Conservation (phyloP, 73 alveolate species). For the Diophrys sp. region DNA sequence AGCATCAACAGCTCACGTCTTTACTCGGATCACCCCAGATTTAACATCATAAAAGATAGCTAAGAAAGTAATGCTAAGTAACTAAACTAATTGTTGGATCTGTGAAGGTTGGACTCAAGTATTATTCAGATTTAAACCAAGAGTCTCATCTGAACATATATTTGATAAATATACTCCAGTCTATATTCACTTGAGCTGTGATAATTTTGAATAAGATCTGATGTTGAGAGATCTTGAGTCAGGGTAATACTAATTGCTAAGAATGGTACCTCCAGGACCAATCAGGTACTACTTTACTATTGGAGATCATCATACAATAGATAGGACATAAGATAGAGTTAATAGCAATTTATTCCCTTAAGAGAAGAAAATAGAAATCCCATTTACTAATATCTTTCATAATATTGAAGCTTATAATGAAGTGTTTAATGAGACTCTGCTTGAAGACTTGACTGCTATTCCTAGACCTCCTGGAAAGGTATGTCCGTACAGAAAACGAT, state of each 20-base stretch:
- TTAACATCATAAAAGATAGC: constrained; percentile 16
- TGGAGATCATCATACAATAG: constrained; percentile 18
- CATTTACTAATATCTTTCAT: constrained; percentile 39
- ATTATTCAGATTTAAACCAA: constrained; percentile 17
- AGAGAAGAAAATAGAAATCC: constrained; percentile 30
- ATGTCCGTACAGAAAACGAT: constrained; percentile 29
- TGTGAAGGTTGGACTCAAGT: constrained; percentile 90
- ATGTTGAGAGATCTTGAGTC: constrained; percentile 48
- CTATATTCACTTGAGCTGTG: constrained; percentile 70
- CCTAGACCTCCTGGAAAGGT: constrained; percentile 52
- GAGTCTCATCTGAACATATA: constrained; percentile 22
- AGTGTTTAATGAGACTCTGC: constrained; percentile 35
- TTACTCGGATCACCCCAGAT: constrained; percentile 48
- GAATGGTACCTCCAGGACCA: constrained; percentile 82
- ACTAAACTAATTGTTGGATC: constrained; percentile 80
- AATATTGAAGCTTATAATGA: constrained; percentile 13
- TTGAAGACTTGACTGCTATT: constrained; percentile 24
- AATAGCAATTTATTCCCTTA: constrained; percentile 6
- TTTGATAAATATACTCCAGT: constrained; percentile 51
- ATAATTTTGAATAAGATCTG: constrained; percentile 64
- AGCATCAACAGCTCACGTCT: constrained; percentile 31
- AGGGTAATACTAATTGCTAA: constrained; percentile 40
- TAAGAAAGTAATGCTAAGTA: constrained; percentile 22
- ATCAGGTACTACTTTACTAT: constrained; percentile 66
- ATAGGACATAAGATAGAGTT: constrained; percentile 5